These are phyloP conservation scores for Penicillium nucicola DNA, from an alignment of 495 filamentous ascomycete species.

Conservation along the genomic window DNA sequence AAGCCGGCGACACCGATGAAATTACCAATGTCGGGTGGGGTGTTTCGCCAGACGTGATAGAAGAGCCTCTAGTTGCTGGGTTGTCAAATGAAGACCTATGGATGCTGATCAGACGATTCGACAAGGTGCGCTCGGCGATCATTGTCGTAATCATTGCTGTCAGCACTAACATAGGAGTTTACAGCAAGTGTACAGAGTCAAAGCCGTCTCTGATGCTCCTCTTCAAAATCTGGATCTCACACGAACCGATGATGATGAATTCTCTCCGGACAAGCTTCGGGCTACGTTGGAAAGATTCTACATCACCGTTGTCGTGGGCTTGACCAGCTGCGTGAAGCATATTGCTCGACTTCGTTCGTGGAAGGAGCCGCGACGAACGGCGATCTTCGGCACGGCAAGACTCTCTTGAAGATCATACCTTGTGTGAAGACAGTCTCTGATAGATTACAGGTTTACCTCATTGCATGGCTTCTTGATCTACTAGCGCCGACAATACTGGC, in stretches of 20 bases:
- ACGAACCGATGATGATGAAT: conserved; percentile 78
- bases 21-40: conserved; percentile 75
- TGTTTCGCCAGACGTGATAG: conserved; percentile 53
- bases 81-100: conserved; percentile 77
- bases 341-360: conserved; percentile 75
- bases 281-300: conserved; percentile 79
- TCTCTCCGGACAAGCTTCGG: conserved; percentile 81
- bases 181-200: conserved; percentile 87
- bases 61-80: conserved; percentile 64
- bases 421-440: background rate
- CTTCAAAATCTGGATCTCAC: conserved; percentile 72
- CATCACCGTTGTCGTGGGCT: conserved; percentile 68
- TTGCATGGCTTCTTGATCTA: conserved; percentile 72
- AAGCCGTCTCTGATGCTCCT: conserved; percentile 55
- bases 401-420: background rate
- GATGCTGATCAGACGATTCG: conserved; percentile 53
- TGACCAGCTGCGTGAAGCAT: conserved; percentile 67
- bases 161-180: background rate
- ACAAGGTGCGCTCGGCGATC: conserved; percentile 11
- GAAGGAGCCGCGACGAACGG: conserved; percentile 69
- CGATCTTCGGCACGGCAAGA: conserved; percentile 59
- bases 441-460: conserved; percentile 56
- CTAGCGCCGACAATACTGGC: conserved; percentile 56
- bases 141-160: too few relatives aligned
- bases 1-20: conserved; percentile 40